These are phyloP conservation scores for Plasmodium gonderi DNA, from an alignment of 169 alveolate genomes.

Conservation along the genomic window DNA sequence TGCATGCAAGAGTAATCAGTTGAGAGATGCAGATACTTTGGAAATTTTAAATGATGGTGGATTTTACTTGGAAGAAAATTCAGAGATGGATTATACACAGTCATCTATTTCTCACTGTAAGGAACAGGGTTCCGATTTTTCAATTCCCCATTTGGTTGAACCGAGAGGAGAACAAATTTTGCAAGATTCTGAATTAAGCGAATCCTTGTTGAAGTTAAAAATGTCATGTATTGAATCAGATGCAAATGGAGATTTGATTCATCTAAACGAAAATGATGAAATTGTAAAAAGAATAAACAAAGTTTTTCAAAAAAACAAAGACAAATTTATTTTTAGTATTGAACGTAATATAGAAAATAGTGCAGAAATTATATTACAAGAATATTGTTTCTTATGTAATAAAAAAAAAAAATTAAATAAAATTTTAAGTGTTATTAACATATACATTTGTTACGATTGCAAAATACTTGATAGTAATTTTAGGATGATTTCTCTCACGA, in stretches of 20 bases:
- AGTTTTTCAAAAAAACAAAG: conserved; percentile 26
- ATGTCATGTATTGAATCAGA: too few species aligned
- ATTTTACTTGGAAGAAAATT: neutral
- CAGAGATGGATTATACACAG: too few species aligned
- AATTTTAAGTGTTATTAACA: conserved; percentile 13
- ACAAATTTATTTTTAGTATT: conserved; percentile 31
- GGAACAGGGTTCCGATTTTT: neutral
- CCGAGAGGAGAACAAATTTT: neutral
- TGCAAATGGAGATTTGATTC: neutral
- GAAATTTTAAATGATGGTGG: neutral
- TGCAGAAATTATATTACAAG: neutral
- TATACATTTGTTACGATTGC: conserved; percentile 59
- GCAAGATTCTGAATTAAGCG: neutral
- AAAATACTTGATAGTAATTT: conserved; percentile 52
- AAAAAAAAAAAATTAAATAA: conserved; percentile 58
- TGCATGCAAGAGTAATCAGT: neutral
- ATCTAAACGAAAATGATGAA: conserved; percentile 35
- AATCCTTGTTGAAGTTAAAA: neutral
- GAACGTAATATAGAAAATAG: conserved; percentile 6
- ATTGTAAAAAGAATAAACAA: conserved; percentile 7
- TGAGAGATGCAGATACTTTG: neutral
- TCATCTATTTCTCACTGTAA: too few species aligned
- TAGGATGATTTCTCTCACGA: conserved; percentile 56
- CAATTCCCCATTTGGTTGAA: neutral
- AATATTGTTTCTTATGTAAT: conserved; percentile 41